Conservation (phyloP, 352 stramenopile genomes). For the Phytophthora syringae region DNA sequence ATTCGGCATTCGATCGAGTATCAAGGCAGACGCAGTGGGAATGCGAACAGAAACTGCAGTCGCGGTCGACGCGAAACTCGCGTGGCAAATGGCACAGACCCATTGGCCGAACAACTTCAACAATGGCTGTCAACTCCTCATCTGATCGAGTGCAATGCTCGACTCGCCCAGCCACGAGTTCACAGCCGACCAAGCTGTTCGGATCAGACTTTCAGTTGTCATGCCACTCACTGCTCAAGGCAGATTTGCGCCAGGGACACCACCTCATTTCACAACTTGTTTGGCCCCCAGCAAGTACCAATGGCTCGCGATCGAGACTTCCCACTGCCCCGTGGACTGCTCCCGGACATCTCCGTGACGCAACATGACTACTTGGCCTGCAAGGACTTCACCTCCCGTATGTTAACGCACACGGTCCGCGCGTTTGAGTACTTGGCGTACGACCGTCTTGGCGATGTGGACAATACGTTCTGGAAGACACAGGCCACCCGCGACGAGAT, state of each 20-base stretch:
- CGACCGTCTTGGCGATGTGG: slow-evolving; percentile 35
- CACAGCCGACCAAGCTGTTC: slow-evolving; percentile 11
- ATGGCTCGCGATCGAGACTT: slow-evolving; percentile 52
- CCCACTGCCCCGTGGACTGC: slow-evolving; percentile 42
- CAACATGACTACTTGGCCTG: slow-evolving; percentile 37
- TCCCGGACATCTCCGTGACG: slow-evolving; percentile 40
- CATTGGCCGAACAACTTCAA: slow-evolving; percentile 18
- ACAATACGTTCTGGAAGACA: slow-evolving; percentile 47
- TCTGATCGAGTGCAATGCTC: slow-evolving; percentile 12
- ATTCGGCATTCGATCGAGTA: not conserved
- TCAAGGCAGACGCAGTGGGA: not conserved
- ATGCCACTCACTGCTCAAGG: slow-evolving; percentile 9
- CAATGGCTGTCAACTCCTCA: not conserved
- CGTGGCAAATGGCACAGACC: not conserved
- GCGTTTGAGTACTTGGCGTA: slow-evolving; percentile 46
- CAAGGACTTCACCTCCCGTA: slow-evolving; percentile 41
- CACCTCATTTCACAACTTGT: slow-evolving; percentile 29
- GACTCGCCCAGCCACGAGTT: slow-evolving; percentile 6
- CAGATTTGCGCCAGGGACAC: slow-evolving; percentile 21
- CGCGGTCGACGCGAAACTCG: slow-evolving; percentile 11
- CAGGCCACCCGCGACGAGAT: slow-evolving; percentile 39
- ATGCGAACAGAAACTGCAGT: slow-evolving; percentile 10
- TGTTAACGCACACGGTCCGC: slow-evolving; percentile 46
- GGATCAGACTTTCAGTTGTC: slow-evolving; percentile 22
- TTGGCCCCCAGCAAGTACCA: slow-evolving; percentile 15